Conservation (phyloP, 306 rosid species). For the Vigna nakashimae region DNA sequence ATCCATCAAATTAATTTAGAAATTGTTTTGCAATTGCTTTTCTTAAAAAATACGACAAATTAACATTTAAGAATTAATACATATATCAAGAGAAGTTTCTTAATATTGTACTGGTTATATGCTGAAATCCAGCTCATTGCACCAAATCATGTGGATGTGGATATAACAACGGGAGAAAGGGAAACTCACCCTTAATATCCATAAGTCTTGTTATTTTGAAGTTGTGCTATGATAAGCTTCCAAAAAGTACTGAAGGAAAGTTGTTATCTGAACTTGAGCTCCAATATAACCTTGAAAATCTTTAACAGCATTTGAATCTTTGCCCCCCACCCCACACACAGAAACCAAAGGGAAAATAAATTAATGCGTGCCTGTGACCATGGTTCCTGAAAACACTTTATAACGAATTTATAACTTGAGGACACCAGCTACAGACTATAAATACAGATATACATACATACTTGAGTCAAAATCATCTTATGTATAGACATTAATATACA, state of each 20-base stretch:
- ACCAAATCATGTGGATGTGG: slow-evolving; percentile 1
- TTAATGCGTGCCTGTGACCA: background rate
- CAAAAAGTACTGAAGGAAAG: background rate
- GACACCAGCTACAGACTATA: slow-evolving; percentile 6
- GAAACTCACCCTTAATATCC: slow-evolving; percentile 2
- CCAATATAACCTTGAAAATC: slow-evolving; percentile 4
- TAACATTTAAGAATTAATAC: background rate
- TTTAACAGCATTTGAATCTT: slow-evolving; percentile 3
- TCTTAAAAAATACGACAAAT: background rate
- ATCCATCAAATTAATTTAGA: background rate
- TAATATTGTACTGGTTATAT: background rate
- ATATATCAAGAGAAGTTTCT: background rate
- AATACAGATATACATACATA: background rate
- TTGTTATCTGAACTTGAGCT: background rate
- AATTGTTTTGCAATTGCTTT: background rate
- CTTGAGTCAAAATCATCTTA: background rate
- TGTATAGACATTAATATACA: background rate
- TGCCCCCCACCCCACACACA: background rate
- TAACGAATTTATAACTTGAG: background rate
- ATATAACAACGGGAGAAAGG: background rate
- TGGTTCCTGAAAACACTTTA: slow-evolving; percentile 3
- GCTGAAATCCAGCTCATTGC: background rate
- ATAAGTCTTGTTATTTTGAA: background rate
- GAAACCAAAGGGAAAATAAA: background rate
- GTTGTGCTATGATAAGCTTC: background rate